Percentiles rank a stretch among this genome's conserved stretches.
Evolutionary conservation across 306 rosid species (phyloP).

Genomic region (Sophora flavescens): DNA sequence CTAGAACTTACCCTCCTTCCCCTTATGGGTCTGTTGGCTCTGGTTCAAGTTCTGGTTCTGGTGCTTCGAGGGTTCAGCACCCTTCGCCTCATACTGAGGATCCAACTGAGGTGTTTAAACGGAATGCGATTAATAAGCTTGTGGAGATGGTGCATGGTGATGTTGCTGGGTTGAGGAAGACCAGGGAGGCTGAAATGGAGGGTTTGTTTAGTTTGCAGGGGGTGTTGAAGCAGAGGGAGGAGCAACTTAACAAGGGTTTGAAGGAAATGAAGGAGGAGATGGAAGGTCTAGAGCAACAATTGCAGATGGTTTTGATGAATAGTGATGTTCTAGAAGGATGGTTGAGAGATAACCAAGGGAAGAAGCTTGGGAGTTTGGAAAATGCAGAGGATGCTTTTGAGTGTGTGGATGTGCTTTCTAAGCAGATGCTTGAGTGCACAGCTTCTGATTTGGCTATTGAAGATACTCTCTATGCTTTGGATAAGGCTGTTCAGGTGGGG

Average conservation of each 20-base stretch:
- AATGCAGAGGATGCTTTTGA: constrained; percentile 68
- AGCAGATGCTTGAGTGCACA: constrained; percentile 83
- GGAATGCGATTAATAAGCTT: constrained; percentile 78
- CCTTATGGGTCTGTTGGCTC: constrained; percentile 64
- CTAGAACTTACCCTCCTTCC: constrained; percentile 77
- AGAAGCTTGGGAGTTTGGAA: constrained; percentile 47
- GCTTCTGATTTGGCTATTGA: constrained; percentile 89
- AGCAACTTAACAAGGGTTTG: constrained; percentile 61
- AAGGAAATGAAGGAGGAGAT: constrained; percentile 83
- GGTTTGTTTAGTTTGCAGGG: constrained; percentile 70
- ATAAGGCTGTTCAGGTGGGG: constrained; percentile 83
- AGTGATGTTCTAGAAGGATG: constrained; percentile 78
- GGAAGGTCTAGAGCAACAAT: constrained; percentile 88
- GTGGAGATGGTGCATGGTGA: constrained; percentile 77
- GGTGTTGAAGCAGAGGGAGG: constrained; percentile 73
- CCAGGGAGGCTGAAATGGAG: constrained; percentile 79
- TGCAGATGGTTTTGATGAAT: constrained; percentile 93
- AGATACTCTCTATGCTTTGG: constrained; percentile 80
- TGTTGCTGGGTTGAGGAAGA: constrained; percentile 63
- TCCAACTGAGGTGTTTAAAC: constrained; percentile 68
- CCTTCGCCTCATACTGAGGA: constrained; percentile 58
- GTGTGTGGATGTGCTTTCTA: constrained; percentile 74
- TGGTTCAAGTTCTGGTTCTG: background rate
- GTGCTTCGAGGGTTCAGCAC: constrained; percentile 45
- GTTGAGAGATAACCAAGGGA: constrained; percentile 81